Evolutionary conservation across 257 asterid species (phyloP).

Genomic region (Nicotiana tabacum): DNA sequence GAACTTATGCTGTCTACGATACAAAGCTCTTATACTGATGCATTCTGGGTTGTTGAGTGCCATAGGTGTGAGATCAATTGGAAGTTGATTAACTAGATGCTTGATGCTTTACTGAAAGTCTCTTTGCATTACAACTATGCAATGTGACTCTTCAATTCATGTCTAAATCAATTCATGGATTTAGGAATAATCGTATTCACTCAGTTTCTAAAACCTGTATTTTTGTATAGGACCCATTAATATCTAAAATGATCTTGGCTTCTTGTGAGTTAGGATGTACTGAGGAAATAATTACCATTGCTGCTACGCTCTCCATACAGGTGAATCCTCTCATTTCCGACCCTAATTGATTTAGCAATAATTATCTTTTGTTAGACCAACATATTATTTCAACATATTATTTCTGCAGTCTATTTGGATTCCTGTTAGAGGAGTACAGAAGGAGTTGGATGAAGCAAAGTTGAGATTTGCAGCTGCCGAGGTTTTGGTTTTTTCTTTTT

Average conservation of each 20-base stretch:
- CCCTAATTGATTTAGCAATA: background rate
- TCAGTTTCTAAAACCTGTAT: background rate
- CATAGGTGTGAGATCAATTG: background rate
- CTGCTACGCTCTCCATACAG: constrained; percentile 92
- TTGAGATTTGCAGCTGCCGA: constrained; percentile 96
- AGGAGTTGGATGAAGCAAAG: constrained; percentile 85
- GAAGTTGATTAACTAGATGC: background rate
- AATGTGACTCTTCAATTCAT: background rate
- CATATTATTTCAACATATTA: background rate
- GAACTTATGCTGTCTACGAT: background rate
- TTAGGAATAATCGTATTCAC: background rate
- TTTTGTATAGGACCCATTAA: constrained; percentile 73
- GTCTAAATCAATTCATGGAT: background rate
- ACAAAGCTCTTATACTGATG: background rate
- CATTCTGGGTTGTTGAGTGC: background rate
- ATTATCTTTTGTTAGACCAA: background rate
- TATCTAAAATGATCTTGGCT: constrained; percentile 86
- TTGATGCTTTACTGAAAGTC: background rate
- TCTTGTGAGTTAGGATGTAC: constrained; percentile 79
- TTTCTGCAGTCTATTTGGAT: constrained; percentile 80
- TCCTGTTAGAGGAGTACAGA: constrained; percentile 69
- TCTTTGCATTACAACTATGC: background rate
- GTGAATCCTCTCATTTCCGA: constrained; percentile 21
- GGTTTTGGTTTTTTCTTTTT: constrained; percentile 37
- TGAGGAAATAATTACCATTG: constrained; percentile 83